Evolutionary conservation across 1,284 basidiomycete species (phyloP).

Genomic region (Trichosporon sp.): DNA sequence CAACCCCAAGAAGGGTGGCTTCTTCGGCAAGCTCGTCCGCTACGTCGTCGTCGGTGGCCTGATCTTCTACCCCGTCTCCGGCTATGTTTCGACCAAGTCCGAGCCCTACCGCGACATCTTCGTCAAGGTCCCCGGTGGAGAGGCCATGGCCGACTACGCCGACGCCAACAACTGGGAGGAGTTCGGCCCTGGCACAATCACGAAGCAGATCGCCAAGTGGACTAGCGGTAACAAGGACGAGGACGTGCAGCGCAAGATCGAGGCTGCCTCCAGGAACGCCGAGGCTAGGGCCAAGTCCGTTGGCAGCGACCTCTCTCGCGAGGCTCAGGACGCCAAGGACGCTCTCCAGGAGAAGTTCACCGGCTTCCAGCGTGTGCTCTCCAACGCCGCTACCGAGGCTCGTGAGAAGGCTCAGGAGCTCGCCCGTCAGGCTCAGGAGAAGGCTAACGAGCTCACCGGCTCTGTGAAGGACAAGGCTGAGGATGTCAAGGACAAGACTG

Average conservation of each 20-base stretch:
- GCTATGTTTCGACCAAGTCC: slow-evolving; percentile 47
- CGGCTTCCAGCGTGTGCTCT: background rate
- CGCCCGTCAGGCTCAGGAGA: slow-evolving; percentile 2
- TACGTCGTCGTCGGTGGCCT: slow-evolving; percentile 46
- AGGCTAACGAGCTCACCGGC: slow-evolving; percentile 25
- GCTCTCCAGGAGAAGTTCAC: slow-evolving; percentile 4
- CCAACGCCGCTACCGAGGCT: slow-evolving; percentile 24
- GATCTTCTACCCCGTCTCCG: slow-evolving; percentile 50
- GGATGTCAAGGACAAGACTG: slow-evolving; percentile 19
- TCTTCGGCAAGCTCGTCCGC: slow-evolving; percentile 45
- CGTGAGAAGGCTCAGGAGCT: slow-evolving; percentile 17
- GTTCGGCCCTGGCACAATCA: slow-evolving; percentile 53
- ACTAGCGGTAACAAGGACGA: slow-evolving; percentile 49
- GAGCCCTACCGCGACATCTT: slow-evolving; percentile 53
- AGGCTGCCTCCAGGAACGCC: slow-evolving; percentile 34
- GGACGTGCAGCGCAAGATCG: slow-evolving; percentile 25
- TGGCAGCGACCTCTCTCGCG: slow-evolving; percentile 13
- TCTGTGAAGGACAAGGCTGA: slow-evolving; percentile 23
- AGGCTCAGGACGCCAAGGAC: slow-evolving; percentile 29
- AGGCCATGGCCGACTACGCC: slow-evolving; percentile 69
- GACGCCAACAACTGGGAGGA: slow-evolving; percentile 70
- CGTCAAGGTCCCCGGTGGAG: slow-evolving; percentile 55
- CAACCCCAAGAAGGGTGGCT: slow-evolving; percentile 17
- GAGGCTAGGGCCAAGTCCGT: slow-evolving; percentile 49
- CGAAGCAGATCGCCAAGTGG: slow-evolving; percentile 54